Base-by-base conservation (phyloP, 768 basidiomycete species). In the Russula sp. region DNA sequence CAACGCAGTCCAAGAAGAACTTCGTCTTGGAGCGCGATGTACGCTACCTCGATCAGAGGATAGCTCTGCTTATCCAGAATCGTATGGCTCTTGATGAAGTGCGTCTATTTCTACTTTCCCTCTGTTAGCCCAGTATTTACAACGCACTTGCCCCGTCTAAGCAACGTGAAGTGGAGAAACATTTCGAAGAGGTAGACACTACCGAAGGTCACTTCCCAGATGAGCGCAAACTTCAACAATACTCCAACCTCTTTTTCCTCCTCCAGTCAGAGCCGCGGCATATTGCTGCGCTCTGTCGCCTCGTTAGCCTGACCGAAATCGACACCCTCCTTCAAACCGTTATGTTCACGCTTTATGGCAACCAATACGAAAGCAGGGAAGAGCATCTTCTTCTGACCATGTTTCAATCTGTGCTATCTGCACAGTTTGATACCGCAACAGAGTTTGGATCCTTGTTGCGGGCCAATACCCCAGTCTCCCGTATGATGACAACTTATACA, bases 401-500 rank as follows among this genome's bases (percentile, higher is more conserved):
- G 97, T 99, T 99, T 79, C 90, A 99, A 80, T 94, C 93, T 71
- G 97, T 99, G 13, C 81, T 99, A 6, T 95, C 96, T 52, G 96
- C 97, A 28, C 97, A 99, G 76, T 99, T 99, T 79, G 97, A 99
- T 76, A 98, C 93, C 2, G 94, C 97, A 18, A 96, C 94, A 59
- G 97, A 99, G 75, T 98, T 99, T 70, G 95, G 96, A n/a, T 98
- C 96, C 5, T 83, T 99, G 13, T 85, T 99, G 32, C 92, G 97
- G 59, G 97, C 97, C 64, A 99, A 99, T 76, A 99, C 97, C 56
- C 97, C 97, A 53, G 97, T 99, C 26, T 98, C 94, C 55, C 89
- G 97, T 44, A 99, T 99, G 97, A 99, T 99, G 97, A 99, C 97
- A 51, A 98, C 97, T 22, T 99, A 99, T 77, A 98, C 97, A 59